phyloP scores from a whole-genome alignment of 2,329 filamentous ascomycete species.

The Cercospora zeae-maydis region DNA sequence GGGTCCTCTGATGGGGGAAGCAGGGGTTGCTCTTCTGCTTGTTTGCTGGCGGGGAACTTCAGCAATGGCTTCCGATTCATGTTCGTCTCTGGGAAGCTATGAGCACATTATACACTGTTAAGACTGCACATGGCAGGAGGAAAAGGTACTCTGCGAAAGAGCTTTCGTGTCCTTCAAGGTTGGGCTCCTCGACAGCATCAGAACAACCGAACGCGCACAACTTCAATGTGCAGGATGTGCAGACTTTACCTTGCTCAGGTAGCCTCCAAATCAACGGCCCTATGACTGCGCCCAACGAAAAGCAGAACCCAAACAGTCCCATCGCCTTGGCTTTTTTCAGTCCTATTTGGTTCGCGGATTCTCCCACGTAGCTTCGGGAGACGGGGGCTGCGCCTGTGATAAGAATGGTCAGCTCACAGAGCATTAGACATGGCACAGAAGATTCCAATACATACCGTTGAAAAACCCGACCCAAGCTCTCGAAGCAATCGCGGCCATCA shows the following conservation, averaged over 20 bases:
- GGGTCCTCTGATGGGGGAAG: neutral
- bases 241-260: neutral
- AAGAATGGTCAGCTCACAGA: neutral
- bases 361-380: neutral
- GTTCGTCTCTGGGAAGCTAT: neutral
- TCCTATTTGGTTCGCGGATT: neutral
- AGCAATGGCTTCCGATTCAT: neutral
- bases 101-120: neutral
- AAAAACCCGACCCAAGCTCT: neutral
- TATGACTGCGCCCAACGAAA: neutral
- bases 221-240: neutral
- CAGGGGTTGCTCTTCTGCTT: neutral
- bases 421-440: neutral
- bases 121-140: neutral
- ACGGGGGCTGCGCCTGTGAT: neutral
- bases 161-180: neutral
- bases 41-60: neutral
- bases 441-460: neutral
- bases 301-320: neutral
- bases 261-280: neutral
- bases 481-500: neutral
- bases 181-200: neutral
- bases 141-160: neutral
- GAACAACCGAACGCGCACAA: neutral
- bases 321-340: neutral